These are phyloP conservation scores for Penicillium canariense DNA, from an alignment of 495 filamentous ascomycete genomes.

Conservation along the genomic window DNA sequence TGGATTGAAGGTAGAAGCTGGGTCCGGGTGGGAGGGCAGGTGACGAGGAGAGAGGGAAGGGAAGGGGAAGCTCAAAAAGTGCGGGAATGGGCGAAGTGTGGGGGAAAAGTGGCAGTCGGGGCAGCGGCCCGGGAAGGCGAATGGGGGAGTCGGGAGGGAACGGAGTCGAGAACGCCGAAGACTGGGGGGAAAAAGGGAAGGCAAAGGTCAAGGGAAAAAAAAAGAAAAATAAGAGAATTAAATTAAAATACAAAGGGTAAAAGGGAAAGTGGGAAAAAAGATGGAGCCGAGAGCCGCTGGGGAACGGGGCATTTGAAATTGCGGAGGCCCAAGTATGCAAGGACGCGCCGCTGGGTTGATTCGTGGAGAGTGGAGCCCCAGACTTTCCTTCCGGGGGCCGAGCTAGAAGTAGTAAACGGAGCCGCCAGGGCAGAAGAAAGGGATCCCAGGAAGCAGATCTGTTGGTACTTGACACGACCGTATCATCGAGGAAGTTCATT, in stretches of 20 bases:
- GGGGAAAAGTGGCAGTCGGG: constrained; percentile 39
- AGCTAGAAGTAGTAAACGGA: constrained; percentile 3
- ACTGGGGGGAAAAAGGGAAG: neutral
- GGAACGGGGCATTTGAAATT: constrained; percentile 20
- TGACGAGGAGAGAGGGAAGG: constrained; percentile 2
- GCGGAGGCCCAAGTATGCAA: constrained; percentile 28
- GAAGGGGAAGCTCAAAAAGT: constrained; percentile 6
- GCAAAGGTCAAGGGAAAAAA: neutral
- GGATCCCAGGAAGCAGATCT: neutral
- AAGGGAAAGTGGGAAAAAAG: constrained; percentile 13
- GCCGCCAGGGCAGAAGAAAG: neutral
- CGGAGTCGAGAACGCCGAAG: constrained; percentile 20
- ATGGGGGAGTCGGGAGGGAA: constrained; percentile 26
- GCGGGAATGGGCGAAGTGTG: constrained; percentile 39
- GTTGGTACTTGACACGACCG: too few species aligned
- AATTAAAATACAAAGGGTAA: neutral
- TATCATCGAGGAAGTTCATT: too few species aligned
- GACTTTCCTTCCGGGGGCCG: constrained; percentile 21
- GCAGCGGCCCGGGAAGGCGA: constrained; percentile 35
- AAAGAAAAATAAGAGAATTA: neutral
- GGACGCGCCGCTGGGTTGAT: constrained; percentile 20
- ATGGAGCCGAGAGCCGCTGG: constrained; percentile 26
- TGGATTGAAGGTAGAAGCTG: neutral
- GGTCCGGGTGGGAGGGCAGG: neutral
- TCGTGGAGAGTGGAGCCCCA: constrained; percentile 27